phyloP scores from a whole-genome alignment of 352 stramenopile genomes.

The Pythium folliculosum region DNA sequence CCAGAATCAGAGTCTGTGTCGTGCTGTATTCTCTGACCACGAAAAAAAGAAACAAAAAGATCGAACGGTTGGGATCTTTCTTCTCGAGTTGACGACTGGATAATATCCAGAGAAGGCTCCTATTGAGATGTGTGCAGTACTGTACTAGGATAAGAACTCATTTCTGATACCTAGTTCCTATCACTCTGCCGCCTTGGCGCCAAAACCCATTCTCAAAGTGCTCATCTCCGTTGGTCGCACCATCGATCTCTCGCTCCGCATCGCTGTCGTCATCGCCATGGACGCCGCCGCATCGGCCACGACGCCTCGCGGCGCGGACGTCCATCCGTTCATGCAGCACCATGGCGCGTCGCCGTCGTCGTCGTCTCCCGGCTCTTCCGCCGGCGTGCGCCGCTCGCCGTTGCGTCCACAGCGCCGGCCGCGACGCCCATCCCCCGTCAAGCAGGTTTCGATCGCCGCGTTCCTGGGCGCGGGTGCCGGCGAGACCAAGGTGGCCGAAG shows the following conservation, averaged over 20 bases:
- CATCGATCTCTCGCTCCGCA: background rate
- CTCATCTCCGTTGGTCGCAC: too few species aligned
- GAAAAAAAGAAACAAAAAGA: background rate
- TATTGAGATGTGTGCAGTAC: background rate
- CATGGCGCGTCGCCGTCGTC: background rate
- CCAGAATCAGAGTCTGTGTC: too few species aligned
- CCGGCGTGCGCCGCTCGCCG: slow-evolving; percentile 5
- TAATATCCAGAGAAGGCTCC: background rate
- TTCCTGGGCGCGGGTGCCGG: slow-evolving; percentile 42
- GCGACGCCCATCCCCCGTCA: slow-evolving; percentile 23
- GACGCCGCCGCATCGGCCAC: background rate
- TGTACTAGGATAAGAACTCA: background rate
- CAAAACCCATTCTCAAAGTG: background rate
- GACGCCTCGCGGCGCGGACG: background rate
- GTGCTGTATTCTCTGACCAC: too few species aligned
- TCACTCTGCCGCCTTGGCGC: background rate
- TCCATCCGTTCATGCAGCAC: slow-evolving; percentile 3
- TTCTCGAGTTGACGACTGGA: background rate
- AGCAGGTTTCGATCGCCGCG: slow-evolving; percentile 56
- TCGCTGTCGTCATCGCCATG: background rate
- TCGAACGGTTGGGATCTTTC: background rate
- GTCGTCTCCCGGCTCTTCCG: background rate
- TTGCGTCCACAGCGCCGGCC: background rate
- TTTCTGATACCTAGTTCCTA: slow-evolving; percentile 1
- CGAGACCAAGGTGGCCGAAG: slow-evolving; percentile 39